These are phyloP conservation scores for Pyronema domesticum DNA, from an alignment of 495 filamentous ascomycete genomes.

Conservation along the genomic window DNA sequence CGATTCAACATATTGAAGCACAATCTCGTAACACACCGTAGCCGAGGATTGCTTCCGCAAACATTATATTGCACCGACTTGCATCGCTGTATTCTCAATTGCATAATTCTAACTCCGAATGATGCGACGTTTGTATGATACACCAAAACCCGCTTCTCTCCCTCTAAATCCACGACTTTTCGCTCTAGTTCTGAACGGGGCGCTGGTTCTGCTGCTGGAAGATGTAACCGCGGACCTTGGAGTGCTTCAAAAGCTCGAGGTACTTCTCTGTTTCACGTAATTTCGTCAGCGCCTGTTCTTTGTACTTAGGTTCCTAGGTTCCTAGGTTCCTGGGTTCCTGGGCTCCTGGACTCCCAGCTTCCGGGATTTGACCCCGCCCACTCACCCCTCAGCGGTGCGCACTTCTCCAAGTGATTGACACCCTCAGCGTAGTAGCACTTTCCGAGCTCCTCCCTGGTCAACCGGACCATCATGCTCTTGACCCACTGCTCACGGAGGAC, in stretches of 20 bases:
- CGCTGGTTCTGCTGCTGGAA: conserved; percentile 79
- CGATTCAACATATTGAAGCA: too few relatives aligned
- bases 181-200: conserved; percentile 7
- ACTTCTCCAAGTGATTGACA: conserved; percentile 96
- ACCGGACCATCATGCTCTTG: conserved; percentile 83
- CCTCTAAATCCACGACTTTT: background rate
- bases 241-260: conserved; percentile 68
- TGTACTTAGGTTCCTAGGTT: background rate
- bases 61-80: too few relatives aligned
- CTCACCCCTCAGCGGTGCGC: conserved; percentile 76
- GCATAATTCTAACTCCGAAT: background rate
- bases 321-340: too few relatives aligned
- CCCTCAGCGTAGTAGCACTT: conserved; percentile 93
- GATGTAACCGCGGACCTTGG: conserved; percentile 72
- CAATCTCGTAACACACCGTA: too few relatives aligned
- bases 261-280: conserved; percentile 55
- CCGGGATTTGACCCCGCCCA: conserved; percentile 5
- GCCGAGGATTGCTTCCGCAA: too few relatives aligned
- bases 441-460: conserved; percentile 82
- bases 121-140: conserved; percentile 6
- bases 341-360: background rate
- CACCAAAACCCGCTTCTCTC: conserved; percentile 1
- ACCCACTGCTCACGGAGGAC: conserved; percentile 97
- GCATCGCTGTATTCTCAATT: background rate
- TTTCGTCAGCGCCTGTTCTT: background rate